Base-by-base conservation (phyloP, 352 stramenopile genomes). In the Globisporangium mamillatum region DNA sequence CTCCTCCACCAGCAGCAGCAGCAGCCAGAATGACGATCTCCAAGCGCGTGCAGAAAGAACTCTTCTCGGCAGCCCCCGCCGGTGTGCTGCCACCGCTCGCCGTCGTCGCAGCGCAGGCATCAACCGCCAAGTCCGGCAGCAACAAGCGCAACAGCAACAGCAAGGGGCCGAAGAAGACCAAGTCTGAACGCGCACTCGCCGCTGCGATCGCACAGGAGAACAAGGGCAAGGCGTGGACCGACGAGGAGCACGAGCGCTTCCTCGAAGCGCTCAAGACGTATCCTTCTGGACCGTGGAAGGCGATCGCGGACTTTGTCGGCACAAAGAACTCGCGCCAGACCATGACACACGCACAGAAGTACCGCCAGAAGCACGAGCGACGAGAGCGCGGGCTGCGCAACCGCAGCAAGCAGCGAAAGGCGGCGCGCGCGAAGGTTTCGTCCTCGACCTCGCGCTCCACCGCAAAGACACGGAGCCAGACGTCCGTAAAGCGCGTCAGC, bases 201-300 rank as follows among this genome's bases (percentile, higher is more conserved):
- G 59, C 71, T 14, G 63, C 66, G 48, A 62, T 67, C 34, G 68
- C 78, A n/a, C 69, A 78, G 41, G 74, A 79, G 58, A 84, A 81
- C 73, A 86, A 89, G 70, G 81, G 81, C 50, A 80, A 83, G 60
- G 74, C 79, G 0, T 89, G 81, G 81, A 89, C 81, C 3, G 61
- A 64, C 18, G 75, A 76, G 41, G 81, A 89, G 68, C 81, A 89
- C 67, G 75, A 75, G 60, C 79, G 77, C 27, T 89, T 89, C 67
- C 79, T 89, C 46, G 69, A 82, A 41, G 81, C 81, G 32, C 74
- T 86, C n/a, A 77, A 86, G 44, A 66, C 77, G 60, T 88, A 75
- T 63, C 81, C 81, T 44, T 88, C 80, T 0, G 81, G 81, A 1
- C 81, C 81, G 53, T 89, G 81, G 81, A 89, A 88, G 59, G 74